A percentile compares a stretch with the other conserved stretches of the same genome.
These are phyloP conservation scores for Trametes cinnabarina DNA, from an alignment of 768 basidiomycete species.

Conservation along the genomic window DNA sequence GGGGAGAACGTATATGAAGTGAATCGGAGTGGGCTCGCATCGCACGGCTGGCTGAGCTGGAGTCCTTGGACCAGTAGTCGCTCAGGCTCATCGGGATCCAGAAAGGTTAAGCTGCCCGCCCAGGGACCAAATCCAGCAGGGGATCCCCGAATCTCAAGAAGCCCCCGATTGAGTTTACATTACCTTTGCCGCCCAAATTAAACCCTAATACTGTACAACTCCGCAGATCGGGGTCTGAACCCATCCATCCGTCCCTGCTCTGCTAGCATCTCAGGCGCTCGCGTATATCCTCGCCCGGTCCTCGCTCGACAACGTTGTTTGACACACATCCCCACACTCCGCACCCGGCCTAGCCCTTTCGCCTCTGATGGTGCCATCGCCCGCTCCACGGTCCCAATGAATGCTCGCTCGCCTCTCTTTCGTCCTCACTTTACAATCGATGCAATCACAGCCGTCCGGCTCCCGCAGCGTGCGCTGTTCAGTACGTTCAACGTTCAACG, in stretches of 20 bases:
- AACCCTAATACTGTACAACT: constrained; percentile 19
- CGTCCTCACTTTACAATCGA: not conserved
- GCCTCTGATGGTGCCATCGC: not conserved
- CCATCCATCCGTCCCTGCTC: not conserved
- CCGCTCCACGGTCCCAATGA: not conserved
- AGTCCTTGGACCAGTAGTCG: no score
- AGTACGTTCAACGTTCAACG: no score
- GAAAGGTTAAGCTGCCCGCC: constrained; percentile 14
- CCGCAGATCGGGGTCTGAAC: constrained; percentile 26
- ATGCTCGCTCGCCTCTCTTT: not conserved
- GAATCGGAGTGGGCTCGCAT: no score
- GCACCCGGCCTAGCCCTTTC: not conserved
- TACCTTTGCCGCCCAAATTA: constrained; percentile 45
- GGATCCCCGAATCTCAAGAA: constrained; percentile 33
- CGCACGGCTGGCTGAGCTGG: no score
- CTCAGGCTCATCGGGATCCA: not conserved
- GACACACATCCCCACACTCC: constrained; percentile 9
- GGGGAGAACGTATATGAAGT: not conserved
- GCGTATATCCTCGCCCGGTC: not conserved
- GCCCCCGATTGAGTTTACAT: constrained; percentile 53
- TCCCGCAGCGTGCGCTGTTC: not conserved
- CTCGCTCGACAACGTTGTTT: constrained; percentile 18
- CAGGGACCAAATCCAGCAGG: constrained; percentile 21
- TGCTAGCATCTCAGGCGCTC: not conserved
- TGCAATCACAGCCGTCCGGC: not conserved